Conservation (phyloP, 192 early-diverging fungal genomes). For the Allomyces javanicus region DNA sequence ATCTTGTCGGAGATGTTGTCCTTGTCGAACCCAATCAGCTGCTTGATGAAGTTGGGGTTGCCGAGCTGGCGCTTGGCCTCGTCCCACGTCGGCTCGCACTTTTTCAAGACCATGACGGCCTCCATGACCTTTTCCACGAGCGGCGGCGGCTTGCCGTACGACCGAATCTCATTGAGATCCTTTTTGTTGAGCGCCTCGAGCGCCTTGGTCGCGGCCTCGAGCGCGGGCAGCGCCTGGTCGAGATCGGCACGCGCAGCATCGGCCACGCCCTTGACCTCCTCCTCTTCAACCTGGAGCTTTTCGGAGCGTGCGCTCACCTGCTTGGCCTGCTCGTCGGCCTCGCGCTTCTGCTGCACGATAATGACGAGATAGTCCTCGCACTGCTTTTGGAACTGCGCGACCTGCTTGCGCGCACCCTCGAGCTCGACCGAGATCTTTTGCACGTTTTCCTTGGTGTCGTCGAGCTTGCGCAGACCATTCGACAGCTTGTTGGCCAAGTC, state of each 20-base stretch:
- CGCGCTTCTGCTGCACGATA: slow-evolving; percentile 85
- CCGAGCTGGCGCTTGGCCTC: slow-evolving; percentile 74
- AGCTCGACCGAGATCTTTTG: slow-evolving; percentile 76
- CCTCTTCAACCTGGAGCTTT: slow-evolving; percentile 50
- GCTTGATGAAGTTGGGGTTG: slow-evolving; percentile 72
- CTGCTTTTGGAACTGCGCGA: slow-evolving; percentile 66
- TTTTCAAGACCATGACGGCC: slow-evolving; percentile 83
- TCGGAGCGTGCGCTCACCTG: slow-evolving; percentile 57
- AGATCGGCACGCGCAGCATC: slow-evolving; percentile 68
- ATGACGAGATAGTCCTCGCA: slow-evolving; percentile 88
- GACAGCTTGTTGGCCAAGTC: slow-evolving; percentile 96
- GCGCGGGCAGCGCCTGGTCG: slow-evolving; percentile 90
- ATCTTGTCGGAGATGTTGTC: slow-evolving; percentile 50
- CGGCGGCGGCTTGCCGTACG: slow-evolving; percentile 92
- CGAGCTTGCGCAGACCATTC: slow-evolving; percentile 86
- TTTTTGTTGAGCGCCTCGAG: slow-evolving; percentile 91
- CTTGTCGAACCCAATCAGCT: slow-evolving; percentile 90
- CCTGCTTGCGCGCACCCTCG: slow-evolving; percentile 60
- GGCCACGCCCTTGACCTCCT: slow-evolving; percentile 53
- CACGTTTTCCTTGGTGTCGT: slow-evolving; percentile 84
- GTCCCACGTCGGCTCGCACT: slow-evolving; percentile 67
- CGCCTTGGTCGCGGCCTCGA: slow-evolving; percentile 77
- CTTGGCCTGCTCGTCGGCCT: slow-evolving; percentile 73
- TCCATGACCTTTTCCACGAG: slow-evolving; percentile 94
- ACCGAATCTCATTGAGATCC: slow-evolving; percentile 85